Evolutionary conservation across 495 filamentous ascomycete genomes (phyloP).

Genomic region (Haplographium delicatum): DNA sequence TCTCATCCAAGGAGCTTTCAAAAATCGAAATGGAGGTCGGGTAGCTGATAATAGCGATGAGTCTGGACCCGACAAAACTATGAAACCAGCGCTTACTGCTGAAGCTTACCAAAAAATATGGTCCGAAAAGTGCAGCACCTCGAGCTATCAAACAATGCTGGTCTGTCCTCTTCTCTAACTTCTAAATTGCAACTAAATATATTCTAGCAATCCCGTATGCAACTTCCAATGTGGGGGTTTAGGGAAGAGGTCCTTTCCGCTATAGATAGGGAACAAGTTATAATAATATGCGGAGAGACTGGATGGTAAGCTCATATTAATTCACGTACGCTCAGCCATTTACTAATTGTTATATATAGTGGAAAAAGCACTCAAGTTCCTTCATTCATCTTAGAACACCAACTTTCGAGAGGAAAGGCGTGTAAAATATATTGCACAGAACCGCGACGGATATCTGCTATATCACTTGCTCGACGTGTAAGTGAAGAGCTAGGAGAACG

Average conservation of each 20-base stretch:
- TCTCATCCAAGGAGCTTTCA: constrained; percentile 64
- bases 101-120: constrained; percentile 60
- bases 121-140: constrained; percentile 58
- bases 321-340: background rate
- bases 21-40: constrained; percentile 52
- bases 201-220: constrained; percentile 49
- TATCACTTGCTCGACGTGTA: constrained; percentile 84
- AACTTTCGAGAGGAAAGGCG: constrained; percentile 68
- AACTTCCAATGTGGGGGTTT: constrained; percentile 86
- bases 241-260: constrained; percentile 66
- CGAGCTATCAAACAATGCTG: constrained; percentile 56
- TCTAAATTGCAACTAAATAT: background rate
- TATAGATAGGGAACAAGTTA: constrained; percentile 69
- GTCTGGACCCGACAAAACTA: constrained; percentile 31
- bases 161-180: constrained; percentile 4
- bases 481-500: constrained; percentile 90
- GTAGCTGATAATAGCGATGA: constrained; percentile 41
- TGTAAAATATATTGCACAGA: constrained; percentile 96
- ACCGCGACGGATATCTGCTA: constrained; percentile 92
- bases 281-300: constrained; percentile 93
- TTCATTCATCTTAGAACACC: constrained; percentile 83
- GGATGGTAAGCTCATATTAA: constrained; percentile 51
- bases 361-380: constrained; percentile 98
- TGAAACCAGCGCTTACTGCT: constrained; percentile 29
- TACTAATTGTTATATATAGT: constrained; percentile 27